These are phyloP conservation scores for Aureobasidium sp. DNA, from an alignment of 2,329 filamentous ascomycete genomes.

Conservation along the genomic window DNA sequence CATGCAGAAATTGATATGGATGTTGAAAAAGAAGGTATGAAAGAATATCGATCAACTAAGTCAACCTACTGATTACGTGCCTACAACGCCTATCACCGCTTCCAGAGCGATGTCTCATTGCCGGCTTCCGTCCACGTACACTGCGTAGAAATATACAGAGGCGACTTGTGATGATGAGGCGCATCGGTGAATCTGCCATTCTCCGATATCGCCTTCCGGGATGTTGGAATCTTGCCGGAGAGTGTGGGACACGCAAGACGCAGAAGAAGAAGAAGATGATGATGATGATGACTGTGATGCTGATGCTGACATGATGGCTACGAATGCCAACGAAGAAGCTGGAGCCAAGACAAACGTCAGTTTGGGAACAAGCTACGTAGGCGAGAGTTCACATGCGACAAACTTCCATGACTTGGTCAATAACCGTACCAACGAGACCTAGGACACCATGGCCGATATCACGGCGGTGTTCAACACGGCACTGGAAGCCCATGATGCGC, in stretches of 20 bases:
- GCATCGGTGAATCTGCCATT: neutral
- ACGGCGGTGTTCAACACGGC: constrained; percentile 61
- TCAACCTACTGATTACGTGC: neutral
- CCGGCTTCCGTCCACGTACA: neutral
- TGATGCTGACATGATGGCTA: neutral
- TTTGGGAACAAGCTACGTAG: constrained; percentile 4
- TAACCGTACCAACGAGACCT: neutral
- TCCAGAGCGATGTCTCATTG: neutral
- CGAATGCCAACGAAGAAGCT: neutral
- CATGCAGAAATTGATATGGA: neutral
- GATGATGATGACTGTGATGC: neutral
- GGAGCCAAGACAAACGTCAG: constrained; percentile 7
- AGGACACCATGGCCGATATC: constrained; percentile 43
- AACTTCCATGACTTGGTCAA: neutral
- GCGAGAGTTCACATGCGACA: constrained; percentile 6
- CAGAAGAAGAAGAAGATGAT: neutral
- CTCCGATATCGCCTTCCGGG: neutral
- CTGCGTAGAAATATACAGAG: neutral
- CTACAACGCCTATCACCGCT: neutral
- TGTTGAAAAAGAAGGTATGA: neutral
- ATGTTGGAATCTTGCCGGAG: neutral
- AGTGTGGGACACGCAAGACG: neutral
- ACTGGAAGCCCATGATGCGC: constrained; percentile 49
- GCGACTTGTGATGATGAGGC: neutral
- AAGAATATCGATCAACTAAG: neutral